These are phyloP conservation scores for Hyaloperonospora brassicae DNA, from an alignment of 352 stramenopile genomes.

Conservation along the genomic window DNA sequence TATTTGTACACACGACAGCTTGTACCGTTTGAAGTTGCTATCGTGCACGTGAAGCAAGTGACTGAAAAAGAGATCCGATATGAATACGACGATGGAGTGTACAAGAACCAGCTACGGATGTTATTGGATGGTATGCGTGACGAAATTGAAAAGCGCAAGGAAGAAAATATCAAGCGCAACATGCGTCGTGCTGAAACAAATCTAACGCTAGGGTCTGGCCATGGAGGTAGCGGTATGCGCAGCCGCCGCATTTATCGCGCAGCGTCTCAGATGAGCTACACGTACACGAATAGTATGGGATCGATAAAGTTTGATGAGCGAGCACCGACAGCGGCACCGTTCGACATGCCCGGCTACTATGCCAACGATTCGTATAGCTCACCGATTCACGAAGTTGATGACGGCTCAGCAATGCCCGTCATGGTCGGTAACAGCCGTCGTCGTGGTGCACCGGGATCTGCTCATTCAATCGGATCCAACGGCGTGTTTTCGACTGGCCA, in stretches of 20 bases:
- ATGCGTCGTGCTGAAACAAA: constrained; percentile 37
- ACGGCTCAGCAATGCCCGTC: constrained; percentile 15
- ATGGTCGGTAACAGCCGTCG: constrained; percentile 25
- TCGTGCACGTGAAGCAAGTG: constrained; percentile 38
- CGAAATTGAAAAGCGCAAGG: constrained; percentile 78
- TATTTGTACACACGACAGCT: constrained; percentile 80
- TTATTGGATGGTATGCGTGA: constrained; percentile 74
- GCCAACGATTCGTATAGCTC: constrained; percentile 29
- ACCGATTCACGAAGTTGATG: constrained; percentile 20
- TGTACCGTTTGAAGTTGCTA: constrained; percentile 65
- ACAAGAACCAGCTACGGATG: constrained; percentile 62
- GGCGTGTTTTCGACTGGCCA: constrained; percentile 21
- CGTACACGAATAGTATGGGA: constrained; percentile 25
- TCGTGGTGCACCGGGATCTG: constrained; percentile 16
- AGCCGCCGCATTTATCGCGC: constrained; percentile 20
- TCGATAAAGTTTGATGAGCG: constrained; percentile 47
- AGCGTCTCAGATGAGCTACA: constrained; percentile 25
- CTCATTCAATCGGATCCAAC: constrained; percentile 25
- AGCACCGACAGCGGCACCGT: constrained; percentile 21
- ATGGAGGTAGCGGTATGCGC: constrained; percentile 9
- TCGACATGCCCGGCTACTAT: constrained; percentile 26
- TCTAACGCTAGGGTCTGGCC: constrained; percentile 16
- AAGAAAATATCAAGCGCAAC: constrained; percentile 48
- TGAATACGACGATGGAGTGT: constrained; percentile 68
- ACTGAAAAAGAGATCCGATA: constrained; percentile 73